Evolutionary conservation across 495 filamentous ascomycete genomes (phyloP).

Genomic region (Copromyces sp.): DNA sequence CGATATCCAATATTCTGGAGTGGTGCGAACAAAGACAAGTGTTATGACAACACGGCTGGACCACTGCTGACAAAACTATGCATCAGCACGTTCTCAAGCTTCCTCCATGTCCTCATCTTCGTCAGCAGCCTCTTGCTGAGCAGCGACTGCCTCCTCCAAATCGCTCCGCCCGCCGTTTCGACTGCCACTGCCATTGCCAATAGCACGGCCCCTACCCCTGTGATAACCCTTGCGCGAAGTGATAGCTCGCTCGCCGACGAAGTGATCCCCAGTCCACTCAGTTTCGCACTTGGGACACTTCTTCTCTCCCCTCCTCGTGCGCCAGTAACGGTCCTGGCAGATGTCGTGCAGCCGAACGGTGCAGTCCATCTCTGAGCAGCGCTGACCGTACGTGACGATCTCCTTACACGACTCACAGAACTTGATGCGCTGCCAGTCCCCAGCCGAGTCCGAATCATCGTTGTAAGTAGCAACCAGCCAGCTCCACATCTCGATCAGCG

Average conservation of each 20-base stretch:
- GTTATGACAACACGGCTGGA: neutral
- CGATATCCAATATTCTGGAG: neutral
- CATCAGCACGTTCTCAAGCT: neutral
- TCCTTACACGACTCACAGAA: slow-evolving; percentile 83
- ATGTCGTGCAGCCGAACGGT: slow-evolving; percentile 63
- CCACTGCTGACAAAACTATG: neutral
- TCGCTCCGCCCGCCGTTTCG: slow-evolving; percentile 16
- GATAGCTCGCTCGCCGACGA: slow-evolving; percentile 73
- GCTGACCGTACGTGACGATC: slow-evolving; percentile 79
- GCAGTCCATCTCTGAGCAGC: slow-evolving; percentile 63
- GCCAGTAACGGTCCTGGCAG: slow-evolving; percentile 65
- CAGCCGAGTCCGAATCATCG: slow-evolving; percentile 44
- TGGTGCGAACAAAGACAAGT: neutral
- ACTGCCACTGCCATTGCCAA: neutral
- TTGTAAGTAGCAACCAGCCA: slow-evolving; percentile 86
- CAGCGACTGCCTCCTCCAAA: slow-evolving; percentile 13
- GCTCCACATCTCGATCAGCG: slow-evolving; percentile 70
- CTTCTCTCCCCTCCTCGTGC: slow-evolving; percentile 39
- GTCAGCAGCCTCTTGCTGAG: slow-evolving; percentile 12
- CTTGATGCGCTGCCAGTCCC: slow-evolving; percentile 63
- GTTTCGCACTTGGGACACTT: slow-evolving; percentile 66
- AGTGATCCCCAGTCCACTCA: slow-evolving; percentile 62
- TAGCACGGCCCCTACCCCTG: slow-evolving; percentile 22
- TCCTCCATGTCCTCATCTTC: slow-evolving; percentile 18
- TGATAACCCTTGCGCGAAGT: slow-evolving; percentile 39